Evolutionary conservation across 805 yeast genomes (phyloP), one percentile per base, ranked within the genome.

Genomic region (Suhomyces emberorum): DNA sequence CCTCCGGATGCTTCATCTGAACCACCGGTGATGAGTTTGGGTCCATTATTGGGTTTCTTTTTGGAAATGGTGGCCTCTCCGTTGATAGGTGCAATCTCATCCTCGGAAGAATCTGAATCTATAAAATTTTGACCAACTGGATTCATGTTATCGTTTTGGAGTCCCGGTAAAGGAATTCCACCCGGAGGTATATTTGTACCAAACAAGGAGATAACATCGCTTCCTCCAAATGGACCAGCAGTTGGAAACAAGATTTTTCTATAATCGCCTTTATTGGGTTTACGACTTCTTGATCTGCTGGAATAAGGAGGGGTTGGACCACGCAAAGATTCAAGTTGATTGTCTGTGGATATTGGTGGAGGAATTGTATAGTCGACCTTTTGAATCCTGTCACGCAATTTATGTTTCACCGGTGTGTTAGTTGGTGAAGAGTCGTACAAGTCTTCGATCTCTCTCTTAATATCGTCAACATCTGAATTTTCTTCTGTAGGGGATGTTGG

Each of bases 161-260:
- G 43, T 5, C 71, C 70, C 1, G 58, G 55, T 10, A 64, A 50
- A 2, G 72, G 67, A 5, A 63, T 63, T 1, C 74, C 71, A 5
- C 69, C 70, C 1, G 76, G 74, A 4, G 86, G 79, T 16, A 71
- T 67, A 39, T 78, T 77, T 31, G 76, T 73, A 4, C 93, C 89
- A 59, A 88, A 88, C 20, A 91, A 65, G 0, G 96, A 83, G 6
- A 81, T 74, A 1, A 88, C 95, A 55, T 91, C 97, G 42, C 91
- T 82, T 15, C 98, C 98, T 19, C 98, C 98, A 69, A 91, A 91
- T 1, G 98, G 98, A 0, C 98, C 98, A 11, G 88, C 88, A 0
- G 96, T 91, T 5, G 96, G 95, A 52, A 85, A 89, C 25, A 93
- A 63, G 27, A 95, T 74, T 51, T 88, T 74, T 27, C 83, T 56